Conservation (phyloP, 108 stramenopile species). For the Seminavis robusta region DNA sequence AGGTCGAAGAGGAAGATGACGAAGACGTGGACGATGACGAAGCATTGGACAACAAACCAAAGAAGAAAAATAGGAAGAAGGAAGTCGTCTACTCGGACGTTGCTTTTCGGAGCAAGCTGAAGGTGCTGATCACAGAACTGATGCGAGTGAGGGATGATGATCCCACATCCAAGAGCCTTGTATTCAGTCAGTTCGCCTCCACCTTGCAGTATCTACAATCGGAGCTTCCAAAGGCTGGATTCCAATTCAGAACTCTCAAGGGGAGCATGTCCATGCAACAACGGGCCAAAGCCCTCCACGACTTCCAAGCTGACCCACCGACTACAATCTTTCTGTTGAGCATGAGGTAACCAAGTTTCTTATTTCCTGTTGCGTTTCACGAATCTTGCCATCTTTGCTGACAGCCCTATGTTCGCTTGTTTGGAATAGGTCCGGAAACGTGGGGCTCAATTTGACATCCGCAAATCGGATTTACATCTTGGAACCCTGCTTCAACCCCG, state of each 20-base stretch:
- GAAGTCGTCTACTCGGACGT: constrained; percentile 9
- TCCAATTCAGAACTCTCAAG: constrained; percentile 32
- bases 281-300: constrained; percentile 34
- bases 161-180: constrained; percentile 34
- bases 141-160: constrained; percentile 28
- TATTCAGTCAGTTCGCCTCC: constrained; percentile 45
- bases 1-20: not conserved
- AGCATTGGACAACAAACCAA: no score
- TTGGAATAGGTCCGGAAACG: constrained; percentile 36
- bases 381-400: constrained; percentile 1
- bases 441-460: constrained; percentile 56
- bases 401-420: not conserved
- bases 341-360: constrained; percentile 23
- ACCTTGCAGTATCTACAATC: constrained; percentile 33
- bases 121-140: constrained; percentile 26
- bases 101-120: constrained; percentile 25
- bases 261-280: constrained; percentile 41
- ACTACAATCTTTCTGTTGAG: constrained; percentile 51
- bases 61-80: not conserved
- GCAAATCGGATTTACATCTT: constrained; percentile 62
- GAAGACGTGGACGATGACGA: no score
- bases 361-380: not conserved
- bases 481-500: constrained; percentile 58
- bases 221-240: constrained; percentile 43
- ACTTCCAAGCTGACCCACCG: constrained; percentile 45